Evolutionary conservation across 169 alveolate species (phyloP).

Genomic region (Plasmodium gallinaceum): DNA sequence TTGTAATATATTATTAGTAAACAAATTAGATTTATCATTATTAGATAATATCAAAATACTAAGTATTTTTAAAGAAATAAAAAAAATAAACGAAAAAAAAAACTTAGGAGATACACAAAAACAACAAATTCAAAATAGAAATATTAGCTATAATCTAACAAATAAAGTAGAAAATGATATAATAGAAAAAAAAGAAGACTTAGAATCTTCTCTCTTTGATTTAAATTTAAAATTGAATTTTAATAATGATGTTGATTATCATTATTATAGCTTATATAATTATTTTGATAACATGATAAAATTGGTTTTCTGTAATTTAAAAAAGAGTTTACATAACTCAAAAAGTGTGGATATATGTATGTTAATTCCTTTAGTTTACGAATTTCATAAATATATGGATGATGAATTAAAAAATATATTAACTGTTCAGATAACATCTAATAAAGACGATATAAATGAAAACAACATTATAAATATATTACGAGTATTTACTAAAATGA

Average conservation of each 20-base stretch:
- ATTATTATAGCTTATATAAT: neutral
- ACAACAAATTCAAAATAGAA: neutral
- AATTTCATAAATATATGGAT: slow-evolving; percentile 70
- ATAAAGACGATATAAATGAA: slow-evolving; percentile 64
- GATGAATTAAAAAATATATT: slow-evolving; percentile 74
- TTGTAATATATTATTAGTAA: slow-evolving; percentile 44
- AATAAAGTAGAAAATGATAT: neutral
- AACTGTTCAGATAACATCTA: slow-evolving; percentile 66
- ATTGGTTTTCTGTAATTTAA: slow-evolving; percentile 47
- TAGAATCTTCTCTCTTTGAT: neutral
- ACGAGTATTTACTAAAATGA: slow-evolving; percentile 64
- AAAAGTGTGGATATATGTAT: slow-evolving; percentile 45
- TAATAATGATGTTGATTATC: neutral
- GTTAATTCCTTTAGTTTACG: slow-evolving; percentile 63
- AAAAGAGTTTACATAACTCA: slow-evolving; percentile 52
- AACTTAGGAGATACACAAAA: neutral
- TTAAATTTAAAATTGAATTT: neutral
- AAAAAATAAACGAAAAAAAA: neutral
- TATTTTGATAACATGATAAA: slow-evolving; percentile 50
- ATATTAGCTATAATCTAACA: neutral
- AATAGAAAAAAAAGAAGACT: neutral
- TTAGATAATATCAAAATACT: slow-evolving; percentile 55
- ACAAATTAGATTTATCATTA: slow-evolving; percentile 57
- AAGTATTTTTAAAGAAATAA: slow-evolving; percentile 22
- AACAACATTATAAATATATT: slow-evolving; percentile 49